Base-by-base conservation (phyloP, 176 grass and related monocot species). In the Avena atlantica region DNA sequence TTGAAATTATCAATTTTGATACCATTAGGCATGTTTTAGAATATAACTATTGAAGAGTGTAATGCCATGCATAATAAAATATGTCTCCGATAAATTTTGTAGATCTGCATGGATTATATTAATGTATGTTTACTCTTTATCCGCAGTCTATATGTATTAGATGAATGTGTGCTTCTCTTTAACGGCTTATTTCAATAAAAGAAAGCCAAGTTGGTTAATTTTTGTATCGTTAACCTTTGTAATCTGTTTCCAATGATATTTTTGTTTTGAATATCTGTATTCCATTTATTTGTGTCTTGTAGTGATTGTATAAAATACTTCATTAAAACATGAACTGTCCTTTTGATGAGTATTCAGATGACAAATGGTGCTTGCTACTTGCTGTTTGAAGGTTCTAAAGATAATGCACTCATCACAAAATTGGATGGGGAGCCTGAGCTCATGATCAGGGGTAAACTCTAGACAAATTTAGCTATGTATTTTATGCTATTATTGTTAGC, bases 281-380 rank as follows among this genome's bases (percentile, higher is more conserved):
- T 76, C 1, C 52, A 31, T 82, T 78, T 74, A 9, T 88, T 76
- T 77, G 5, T 56, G 17, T 21, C 16, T 81, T 84, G 8, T 63
- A 77, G 29, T 60, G 71, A 21, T 83, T 79, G 45, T 77, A 84
- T 84, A 13, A 70, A 66, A 81, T 85, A 60, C 40, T 68, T 80
- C 15, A 57, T 92, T 86, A 74, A 89, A 84, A 62, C 83, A 86
- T 87, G 79, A 79, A 86, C 5, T 56, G 44, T 81, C 61, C n/a
- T 88, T 90, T 85, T 90, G 61, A 77, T 84, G 84, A 81, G 75
- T 90, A 29, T 84, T 92, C 90, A 95, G 93, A 88, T 92, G 76
- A 88, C 88, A 86, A 86, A 94, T 81, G 86, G 86, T 90, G 83
- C 70, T 86, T 92, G 83, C 83, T 95, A 86, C 88, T 90, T 95